Evolutionary conservation across 169 alveolate genomes (phyloP).

Genomic region (Eimeria acervulina): DNA sequence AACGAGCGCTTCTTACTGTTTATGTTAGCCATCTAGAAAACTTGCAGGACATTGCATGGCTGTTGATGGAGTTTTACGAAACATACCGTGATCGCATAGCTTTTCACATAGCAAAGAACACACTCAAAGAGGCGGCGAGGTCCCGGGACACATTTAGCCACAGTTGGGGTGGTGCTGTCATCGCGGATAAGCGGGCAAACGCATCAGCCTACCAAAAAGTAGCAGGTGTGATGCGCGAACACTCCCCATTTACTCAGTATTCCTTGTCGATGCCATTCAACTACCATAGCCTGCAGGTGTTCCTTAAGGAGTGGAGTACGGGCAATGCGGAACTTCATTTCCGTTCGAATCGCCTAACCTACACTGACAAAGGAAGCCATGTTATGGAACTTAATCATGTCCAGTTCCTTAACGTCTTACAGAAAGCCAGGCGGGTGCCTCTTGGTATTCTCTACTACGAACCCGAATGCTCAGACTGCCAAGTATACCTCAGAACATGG

Average conservation of each 20-base stretch:
- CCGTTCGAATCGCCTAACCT: constrained; percentile 31
- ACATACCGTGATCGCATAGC: constrained; percentile 11
- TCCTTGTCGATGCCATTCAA: constrained; percentile 52
- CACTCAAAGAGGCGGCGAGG: constrained; percentile 38
- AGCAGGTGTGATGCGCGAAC: constrained; percentile 5
- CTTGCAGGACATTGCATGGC: constrained; percentile 46
- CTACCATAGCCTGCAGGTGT: constrained; percentile 10
- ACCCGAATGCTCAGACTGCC: constrained; percentile 35
- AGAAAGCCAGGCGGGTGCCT: neutral
- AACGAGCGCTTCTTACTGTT: constrained; percentile 48
- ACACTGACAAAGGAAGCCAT: neutral
- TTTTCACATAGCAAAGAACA: constrained; percentile 10
- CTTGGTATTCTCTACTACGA: constrained; percentile 56
- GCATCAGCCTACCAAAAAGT: neutral
- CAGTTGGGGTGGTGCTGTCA: constrained; percentile 63
- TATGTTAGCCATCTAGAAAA: constrained; percentile 12
- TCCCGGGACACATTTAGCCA: constrained; percentile 33
- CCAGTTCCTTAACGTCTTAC: constrained; percentile 2
- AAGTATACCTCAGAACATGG: constrained; percentile 25
- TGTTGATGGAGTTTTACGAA: constrained; percentile 36
- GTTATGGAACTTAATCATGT: constrained; percentile 37
- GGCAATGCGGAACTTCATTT: constrained; percentile 28
- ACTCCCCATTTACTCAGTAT: constrained; percentile 44
- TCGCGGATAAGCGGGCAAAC: neutral
- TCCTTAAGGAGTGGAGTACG: neutral